These are phyloP conservation scores for Sordaria brevicollis DNA, from an alignment of 495 filamentous ascomycete genomes.

Conservation along the genomic window DNA sequence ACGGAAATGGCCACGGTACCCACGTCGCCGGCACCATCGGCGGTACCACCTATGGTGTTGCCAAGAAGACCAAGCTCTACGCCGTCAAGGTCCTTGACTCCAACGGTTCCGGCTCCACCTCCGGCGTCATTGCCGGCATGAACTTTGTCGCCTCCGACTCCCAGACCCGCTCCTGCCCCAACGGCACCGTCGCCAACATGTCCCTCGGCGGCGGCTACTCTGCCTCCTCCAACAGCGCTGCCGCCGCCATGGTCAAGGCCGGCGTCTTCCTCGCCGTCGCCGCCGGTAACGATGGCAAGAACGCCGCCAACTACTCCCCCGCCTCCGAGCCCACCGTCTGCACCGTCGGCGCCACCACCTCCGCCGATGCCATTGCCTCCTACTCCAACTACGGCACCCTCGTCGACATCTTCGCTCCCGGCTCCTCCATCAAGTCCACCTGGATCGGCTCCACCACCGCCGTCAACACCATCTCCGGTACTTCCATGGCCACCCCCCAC, in stretches of 20 bases:
- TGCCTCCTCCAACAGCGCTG: slow-evolving; percentile 42
- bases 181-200: slow-evolving; percentile 42
- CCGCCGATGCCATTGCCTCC: slow-evolving; percentile 35
- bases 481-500: slow-evolving; percentile 56
- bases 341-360: slow-evolving; percentile 49
- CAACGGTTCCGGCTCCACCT: slow-evolving; percentile 35
- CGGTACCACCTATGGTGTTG: slow-evolving; percentile 36
- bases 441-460: slow-evolving; percentile 45
- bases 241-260: slow-evolving; percentile 33
- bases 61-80: slow-evolving; percentile 36
- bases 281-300: slow-evolving; percentile 41
- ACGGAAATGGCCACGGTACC: slow-evolving; percentile 42
- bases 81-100: slow-evolving; percentile 43
- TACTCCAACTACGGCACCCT: slow-evolving; percentile 55
- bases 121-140: slow-evolving; percentile 39
- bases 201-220: slow-evolving; percentile 46
- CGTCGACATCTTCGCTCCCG: slow-evolving; percentile 55
- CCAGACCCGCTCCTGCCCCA: slow-evolving; percentile 28
- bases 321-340: slow-evolving; percentile 46
- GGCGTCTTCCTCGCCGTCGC: slow-evolving; percentile 48
- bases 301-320: slow-evolving; percentile 42
- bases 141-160: slow-evolving; percentile 33
- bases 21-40: slow-evolving; percentile 43
- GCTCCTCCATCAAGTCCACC: slow-evolving; percentile 41
- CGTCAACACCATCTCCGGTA: slow-evolving; percentile 59